A percentile compares a stretch with the other conserved stretches of the same genome.
Conservation (phyloP, 163 green algal species). For the Chloromonas sp. region DNA sequence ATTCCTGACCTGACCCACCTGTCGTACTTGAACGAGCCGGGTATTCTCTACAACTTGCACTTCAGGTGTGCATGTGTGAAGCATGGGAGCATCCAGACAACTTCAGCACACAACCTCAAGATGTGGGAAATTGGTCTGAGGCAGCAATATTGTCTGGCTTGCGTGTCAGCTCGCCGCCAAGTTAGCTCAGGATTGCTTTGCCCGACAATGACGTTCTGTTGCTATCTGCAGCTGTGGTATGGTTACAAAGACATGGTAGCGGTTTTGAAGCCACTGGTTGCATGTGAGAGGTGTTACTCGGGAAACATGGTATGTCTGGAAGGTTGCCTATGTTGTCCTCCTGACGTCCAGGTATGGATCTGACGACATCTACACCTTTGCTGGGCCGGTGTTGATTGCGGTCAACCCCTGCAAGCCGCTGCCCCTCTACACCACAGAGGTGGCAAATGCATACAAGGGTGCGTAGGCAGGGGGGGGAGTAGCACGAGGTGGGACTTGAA, state of each 20-base stretch:
- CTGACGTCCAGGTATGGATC: constrained; percentile 38
- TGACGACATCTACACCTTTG: constrained; percentile 78
- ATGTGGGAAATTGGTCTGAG: background rate
- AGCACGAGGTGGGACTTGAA: no score
- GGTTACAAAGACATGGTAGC: no score
- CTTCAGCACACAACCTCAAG: background rate
- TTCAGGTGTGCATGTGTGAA: constrained; percentile 25
- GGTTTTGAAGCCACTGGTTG: no score
- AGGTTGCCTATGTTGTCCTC: no score
- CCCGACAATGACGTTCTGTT: no score
- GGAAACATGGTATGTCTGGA: no score
- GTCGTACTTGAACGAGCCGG: constrained; percentile 82
- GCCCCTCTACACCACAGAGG: constrained; percentile 72
- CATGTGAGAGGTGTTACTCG: no score
- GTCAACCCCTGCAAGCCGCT: constrained; percentile 87
- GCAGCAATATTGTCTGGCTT: background rate
- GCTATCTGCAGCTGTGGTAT: no score
- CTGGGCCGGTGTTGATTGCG: constrained; percentile 82
- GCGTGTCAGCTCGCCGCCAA: background rate
- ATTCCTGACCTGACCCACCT: constrained; percentile 70
- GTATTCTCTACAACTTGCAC: constrained; percentile 72
- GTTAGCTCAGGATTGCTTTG: background rate
- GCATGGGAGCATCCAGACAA: no score
- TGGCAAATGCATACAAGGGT: constrained; percentile 60
- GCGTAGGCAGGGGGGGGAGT: background rate